phyloP scores from a whole-genome alignment of 495 filamentous ascomycete species.

The Glonium stellatum region DNA sequence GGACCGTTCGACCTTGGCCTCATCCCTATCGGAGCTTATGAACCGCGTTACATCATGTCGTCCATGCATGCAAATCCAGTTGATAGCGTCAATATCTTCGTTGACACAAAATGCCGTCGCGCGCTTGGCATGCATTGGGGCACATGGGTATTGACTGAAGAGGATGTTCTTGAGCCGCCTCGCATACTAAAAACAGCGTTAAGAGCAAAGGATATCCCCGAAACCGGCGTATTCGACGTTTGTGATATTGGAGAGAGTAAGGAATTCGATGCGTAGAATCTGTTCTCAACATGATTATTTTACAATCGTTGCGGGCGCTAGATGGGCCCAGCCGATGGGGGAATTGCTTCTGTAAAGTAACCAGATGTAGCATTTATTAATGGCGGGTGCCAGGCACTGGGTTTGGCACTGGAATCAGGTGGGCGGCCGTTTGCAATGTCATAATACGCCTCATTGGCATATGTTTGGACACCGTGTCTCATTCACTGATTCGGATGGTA shows the following conservation, averaged over 20 bases:
- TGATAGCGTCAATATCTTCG: constrained; percentile 85
- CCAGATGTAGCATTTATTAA: too few species aligned
- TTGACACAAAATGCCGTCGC: constrained; percentile 71
- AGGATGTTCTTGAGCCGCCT: constrained; percentile 82
- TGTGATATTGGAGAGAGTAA: constrained; percentile 81
- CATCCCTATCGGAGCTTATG: constrained; percentile 92
- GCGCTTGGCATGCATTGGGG: constrained; percentile 94
- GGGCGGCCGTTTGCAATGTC: too few species aligned
- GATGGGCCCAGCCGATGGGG: too few species aligned
- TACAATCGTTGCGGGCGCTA: too few species aligned
- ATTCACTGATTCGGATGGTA: too few species aligned
- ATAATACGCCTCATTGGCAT: too few species aligned
- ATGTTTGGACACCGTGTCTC: too few species aligned
- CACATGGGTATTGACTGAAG: constrained; percentile 79
- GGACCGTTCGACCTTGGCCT: constrained; percentile 90
- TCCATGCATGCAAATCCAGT: constrained; percentile 82
- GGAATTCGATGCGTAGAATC: constrained; percentile 47
- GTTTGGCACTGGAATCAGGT: too few species aligned
- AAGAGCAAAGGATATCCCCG: constrained; percentile 56
- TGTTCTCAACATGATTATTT: too few species aligned
- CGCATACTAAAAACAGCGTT: constrained; percentile 68
- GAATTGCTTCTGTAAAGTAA: too few species aligned
- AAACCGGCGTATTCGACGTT: constrained; percentile 78
- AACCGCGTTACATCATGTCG: constrained; percentile 53
- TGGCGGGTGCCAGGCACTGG: too few species aligned